Evolutionary conservation across 2,329 filamentous ascomycete genomes (phyloP), one percentile per base, ranked within the genome.

Genomic region (Diatrype stigma): DNA sequence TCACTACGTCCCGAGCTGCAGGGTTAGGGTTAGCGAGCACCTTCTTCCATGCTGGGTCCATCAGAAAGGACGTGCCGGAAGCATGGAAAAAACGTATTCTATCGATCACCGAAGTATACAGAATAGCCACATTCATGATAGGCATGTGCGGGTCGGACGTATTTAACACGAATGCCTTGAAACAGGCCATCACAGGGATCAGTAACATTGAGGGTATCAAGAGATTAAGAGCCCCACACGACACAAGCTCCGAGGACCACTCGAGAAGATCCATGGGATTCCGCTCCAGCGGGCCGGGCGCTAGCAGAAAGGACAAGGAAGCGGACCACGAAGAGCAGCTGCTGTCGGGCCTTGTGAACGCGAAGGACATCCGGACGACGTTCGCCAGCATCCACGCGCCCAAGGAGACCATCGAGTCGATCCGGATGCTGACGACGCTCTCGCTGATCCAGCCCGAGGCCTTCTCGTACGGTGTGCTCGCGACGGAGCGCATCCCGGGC

Each of bases 381-480:
- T 99, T 97, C 65, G 78, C 82, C 22, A 89, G 96, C 65, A 87
- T 99, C 19, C 90, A 96, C 61, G 90, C 87, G 2, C 85, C 91
- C 0, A 71, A 78, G 0, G 90, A 92, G 53, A 96, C 90, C 2
- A 87, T 95, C 28, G 89, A 94, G 21, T 88, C 92, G 1, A 78
- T 99, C 49, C 91, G 93, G 66, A 90, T 90, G 5, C 79, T 97
- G 47, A 99, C 94, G 0, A 90, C 89, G 1, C 76, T 99, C 17
- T 94, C 92, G 0, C 77, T 99, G 5, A 77, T 90, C 47, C 85
- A 93, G 0, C 94, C 94, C 0, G 92, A 97, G 55, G 93, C 92
- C n/a, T 99, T 97, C 70, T 86, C 85, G 11, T 99, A 99, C 60
- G 94, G 94, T 69, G 90, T 99, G 3, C 80, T 99, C 12, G 89